phyloP scores from a whole-genome alignment of 1,284 basidiomycete genomes.

The Pseudozyma pruni region DNA sequence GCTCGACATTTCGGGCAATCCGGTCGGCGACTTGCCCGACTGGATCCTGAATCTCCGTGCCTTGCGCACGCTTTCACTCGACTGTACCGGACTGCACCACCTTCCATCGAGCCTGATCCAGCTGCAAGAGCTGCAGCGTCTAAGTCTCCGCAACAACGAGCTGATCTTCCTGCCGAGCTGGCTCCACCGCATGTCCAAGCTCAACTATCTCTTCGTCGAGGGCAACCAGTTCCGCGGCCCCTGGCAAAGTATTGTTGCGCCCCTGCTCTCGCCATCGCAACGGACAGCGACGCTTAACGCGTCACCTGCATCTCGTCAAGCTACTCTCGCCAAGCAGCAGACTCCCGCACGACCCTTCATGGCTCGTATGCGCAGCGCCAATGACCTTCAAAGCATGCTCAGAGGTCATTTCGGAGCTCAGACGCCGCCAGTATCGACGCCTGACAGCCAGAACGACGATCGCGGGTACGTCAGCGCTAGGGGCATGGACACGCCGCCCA shows the following conservation, averaged over 20 bases:
- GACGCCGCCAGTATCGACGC: constrained; percentile 16
- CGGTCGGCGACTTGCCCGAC: constrained; percentile 71
- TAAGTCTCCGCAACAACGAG: constrained; percentile 87
- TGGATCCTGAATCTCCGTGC: constrained; percentile 81
- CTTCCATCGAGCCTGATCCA: constrained; percentile 71
- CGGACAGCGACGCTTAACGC: background rate
- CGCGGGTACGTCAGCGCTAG: constrained; percentile 22
- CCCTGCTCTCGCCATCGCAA: constrained; percentile 19
- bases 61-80: constrained; percentile 87
- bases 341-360: constrained; percentile 15
- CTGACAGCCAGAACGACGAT: constrained; percentile 21
- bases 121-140: constrained; percentile 79
- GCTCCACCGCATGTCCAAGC: constrained; percentile 82
- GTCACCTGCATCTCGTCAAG: constrained; percentile 8
- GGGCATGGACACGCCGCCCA: constrained; percentile 8
- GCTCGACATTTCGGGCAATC: constrained; percentile 90
- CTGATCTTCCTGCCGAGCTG: constrained; percentile 90
- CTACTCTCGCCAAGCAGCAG: constrained; percentile 1
- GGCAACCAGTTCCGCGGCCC: constrained; percentile 92
- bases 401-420: constrained; percentile 7
- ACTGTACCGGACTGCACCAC: constrained; percentile 81
- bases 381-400: constrained; percentile 33
- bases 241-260: constrained; percentile 82
- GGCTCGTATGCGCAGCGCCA: constrained; percentile 40
- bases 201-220: constrained; percentile 89